These are phyloP conservation scores for Fusarium sp. DNA, from an alignment of 2,329 filamentous ascomycete genomes.

Conservation along the genomic window DNA sequence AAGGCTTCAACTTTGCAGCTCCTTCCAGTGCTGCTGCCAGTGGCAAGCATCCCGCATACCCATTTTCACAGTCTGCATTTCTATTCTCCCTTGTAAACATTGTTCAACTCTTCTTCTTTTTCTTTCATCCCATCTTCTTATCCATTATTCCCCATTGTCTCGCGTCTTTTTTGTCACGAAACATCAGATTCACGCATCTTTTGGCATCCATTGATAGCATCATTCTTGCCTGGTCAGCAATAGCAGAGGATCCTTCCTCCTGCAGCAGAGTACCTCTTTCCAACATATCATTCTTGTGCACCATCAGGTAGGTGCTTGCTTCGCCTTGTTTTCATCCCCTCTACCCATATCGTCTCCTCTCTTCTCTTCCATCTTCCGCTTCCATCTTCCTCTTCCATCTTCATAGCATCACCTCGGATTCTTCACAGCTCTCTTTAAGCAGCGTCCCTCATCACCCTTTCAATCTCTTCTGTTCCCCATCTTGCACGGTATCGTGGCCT, in stretches of 20 bases:
- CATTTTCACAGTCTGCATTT: conserved; percentile 3
- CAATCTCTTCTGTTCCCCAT: conserved; percentile 59
- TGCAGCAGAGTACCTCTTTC: conserved; percentile 36
- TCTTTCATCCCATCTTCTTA: conserved; percentile 31
- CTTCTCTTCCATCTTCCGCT: conserved; percentile 34
- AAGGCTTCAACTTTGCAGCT: neutral
- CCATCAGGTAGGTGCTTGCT: conserved; percentile 43
- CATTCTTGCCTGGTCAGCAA: conserved; percentile 40
- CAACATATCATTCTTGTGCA: conserved; percentile 32
- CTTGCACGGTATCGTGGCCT: conserved; percentile 73
- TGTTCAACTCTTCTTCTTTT: conserved; percentile 15
- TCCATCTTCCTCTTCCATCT: conserved; percentile 45
- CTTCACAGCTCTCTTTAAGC: conserved; percentile 60
- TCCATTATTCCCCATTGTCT: conserved; percentile 6
- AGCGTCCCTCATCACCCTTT: conserved; percentile 49
- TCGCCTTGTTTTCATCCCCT: conserved; percentile 14
- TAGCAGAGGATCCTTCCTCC: conserved; percentile 29
- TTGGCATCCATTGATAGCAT: conserved; percentile 37
- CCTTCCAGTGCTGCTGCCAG: conserved; percentile 11
- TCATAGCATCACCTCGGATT: conserved; percentile 64
- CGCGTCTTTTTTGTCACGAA: conserved; percentile 20
- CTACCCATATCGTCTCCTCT: conserved; percentile 15
- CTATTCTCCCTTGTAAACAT: conserved; percentile 11
- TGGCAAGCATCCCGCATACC: neutral
- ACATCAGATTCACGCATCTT: conserved; percentile 19